A percentile compares a stretch with the other conserved stretches of the same genome.
phyloP scores from a whole-genome alignment of 345 rosid species.

The Syzygium aromaticum region DNA sequence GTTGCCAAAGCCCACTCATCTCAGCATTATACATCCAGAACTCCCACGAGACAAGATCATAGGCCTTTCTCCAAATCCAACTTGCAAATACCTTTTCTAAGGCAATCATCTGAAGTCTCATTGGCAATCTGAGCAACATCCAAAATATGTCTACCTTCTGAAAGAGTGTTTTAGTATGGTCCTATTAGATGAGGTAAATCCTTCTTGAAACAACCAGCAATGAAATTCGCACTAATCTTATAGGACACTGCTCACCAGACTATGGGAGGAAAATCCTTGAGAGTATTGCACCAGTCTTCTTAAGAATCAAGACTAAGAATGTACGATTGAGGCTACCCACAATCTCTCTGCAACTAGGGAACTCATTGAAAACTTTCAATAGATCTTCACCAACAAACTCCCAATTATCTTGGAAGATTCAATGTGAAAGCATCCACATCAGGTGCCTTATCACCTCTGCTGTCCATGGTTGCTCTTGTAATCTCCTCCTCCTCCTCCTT shows the following conservation, averaged over 20 bases:
- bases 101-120: not conserved
- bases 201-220: not conserved
- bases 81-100: not conserved
- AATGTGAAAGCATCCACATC: not conserved
- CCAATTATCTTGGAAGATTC: not conserved
- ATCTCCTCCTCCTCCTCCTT: not conserved
- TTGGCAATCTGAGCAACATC: not conserved
- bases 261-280: not conserved
- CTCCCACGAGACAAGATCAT: not conserved
- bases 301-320: not conserved
- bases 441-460: not conserved
- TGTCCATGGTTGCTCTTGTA: not conserved
- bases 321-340: not conserved
- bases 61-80: not conserved
- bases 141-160: not conserved
- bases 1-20: not conserved
- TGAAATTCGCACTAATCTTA: not conserved
- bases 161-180: not conserved
- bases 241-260: not conserved
- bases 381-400: not conserved
- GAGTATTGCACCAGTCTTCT: not conserved
- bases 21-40: not conserved
- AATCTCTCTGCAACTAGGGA: not conserved
- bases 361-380: not conserved
- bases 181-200: not conserved